Evolutionary conservation across 805 yeast species (phyloP).

Genomic region (Maudiozyma pseudohumilis): DNA sequence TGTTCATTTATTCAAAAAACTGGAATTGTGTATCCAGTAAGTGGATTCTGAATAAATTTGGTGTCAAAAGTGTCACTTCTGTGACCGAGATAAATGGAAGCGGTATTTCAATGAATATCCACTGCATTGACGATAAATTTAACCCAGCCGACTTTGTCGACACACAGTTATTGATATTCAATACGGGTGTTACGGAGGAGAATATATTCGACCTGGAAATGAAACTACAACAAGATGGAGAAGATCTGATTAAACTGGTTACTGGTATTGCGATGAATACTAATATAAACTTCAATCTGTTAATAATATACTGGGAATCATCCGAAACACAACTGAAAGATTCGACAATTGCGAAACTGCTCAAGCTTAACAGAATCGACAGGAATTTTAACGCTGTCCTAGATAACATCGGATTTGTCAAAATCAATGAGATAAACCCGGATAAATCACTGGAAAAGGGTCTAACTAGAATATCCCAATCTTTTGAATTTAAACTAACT

Average conservation of each 20-base stretch:
- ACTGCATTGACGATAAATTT: conserved; percentile 17
- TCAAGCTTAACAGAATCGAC: conserved; percentile 24
- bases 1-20: conserved; percentile 18
- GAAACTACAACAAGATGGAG: conserved; percentile 28
- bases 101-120: conserved; percentile 11
- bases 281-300: conserved; percentile 26
- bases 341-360: conserved; percentile 10
- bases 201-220: conserved; percentile 28
- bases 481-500: conserved; percentile 22
- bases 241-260: conserved; percentile 28
- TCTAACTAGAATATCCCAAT: conserved; percentile 20
- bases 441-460: conserved; percentile 25
- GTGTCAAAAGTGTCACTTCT: conserved; percentile 7
- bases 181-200: conserved; percentile 30
- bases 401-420: conserved; percentile 21
- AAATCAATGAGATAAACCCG: conserved; percentile 24
- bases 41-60: conserved; percentile 30
- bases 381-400: conserved; percentile 23
- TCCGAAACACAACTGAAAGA: conserved; percentile 20
- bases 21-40: conserved; percentile 26
- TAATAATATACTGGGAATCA: conserved; percentile 35
- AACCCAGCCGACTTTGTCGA: conserved; percentile 20
- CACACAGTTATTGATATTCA: conserved; percentile 30
- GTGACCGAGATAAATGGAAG: conserved; percentile 3
- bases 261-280: conserved; percentile 30